phyloP scores from a whole-genome alignment of 257 asterid genomes.

The Nicotiana tabacum region DNA sequence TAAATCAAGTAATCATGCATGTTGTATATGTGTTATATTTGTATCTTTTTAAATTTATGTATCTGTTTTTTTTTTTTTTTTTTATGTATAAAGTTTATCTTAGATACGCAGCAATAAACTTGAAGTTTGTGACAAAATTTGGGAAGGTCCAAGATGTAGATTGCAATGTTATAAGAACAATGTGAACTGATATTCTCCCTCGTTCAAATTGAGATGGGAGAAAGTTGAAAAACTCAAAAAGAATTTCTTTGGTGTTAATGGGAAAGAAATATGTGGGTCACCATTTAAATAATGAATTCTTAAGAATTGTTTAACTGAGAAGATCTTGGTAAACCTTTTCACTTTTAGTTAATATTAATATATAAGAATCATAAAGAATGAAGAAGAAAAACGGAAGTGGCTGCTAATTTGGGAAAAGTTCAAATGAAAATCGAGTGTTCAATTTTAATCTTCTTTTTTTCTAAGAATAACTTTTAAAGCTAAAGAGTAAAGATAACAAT shows the following conservation, averaged over 20 bases:
- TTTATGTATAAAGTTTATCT: background rate
- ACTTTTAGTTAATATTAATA: no score
- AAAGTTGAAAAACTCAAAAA: background rate
- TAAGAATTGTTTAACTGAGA: no score
- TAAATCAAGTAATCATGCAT: background rate
- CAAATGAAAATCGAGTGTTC: background rate
- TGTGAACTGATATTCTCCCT: background rate
- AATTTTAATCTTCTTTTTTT: background rate
- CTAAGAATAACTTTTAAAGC: background rate
- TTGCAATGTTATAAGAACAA: no score
- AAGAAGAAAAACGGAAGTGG: no score
- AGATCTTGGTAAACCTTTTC: no score
- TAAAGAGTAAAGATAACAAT: background rate
- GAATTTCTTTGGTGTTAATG: background rate
- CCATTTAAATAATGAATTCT: no score
- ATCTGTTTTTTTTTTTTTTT: background rate
- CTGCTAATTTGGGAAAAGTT: no score
- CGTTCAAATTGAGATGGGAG: background rate
- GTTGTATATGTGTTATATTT: background rate
- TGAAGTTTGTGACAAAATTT: background rate
- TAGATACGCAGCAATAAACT: background rate
- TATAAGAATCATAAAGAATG: no score
- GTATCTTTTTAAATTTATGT: background rate
- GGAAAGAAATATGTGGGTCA: background rate
- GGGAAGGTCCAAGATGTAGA: no score